phyloP scores from a whole-genome alignment of 2,329 filamentous ascomycete genomes.

The Thermomyces lanuginosus region DNA sequence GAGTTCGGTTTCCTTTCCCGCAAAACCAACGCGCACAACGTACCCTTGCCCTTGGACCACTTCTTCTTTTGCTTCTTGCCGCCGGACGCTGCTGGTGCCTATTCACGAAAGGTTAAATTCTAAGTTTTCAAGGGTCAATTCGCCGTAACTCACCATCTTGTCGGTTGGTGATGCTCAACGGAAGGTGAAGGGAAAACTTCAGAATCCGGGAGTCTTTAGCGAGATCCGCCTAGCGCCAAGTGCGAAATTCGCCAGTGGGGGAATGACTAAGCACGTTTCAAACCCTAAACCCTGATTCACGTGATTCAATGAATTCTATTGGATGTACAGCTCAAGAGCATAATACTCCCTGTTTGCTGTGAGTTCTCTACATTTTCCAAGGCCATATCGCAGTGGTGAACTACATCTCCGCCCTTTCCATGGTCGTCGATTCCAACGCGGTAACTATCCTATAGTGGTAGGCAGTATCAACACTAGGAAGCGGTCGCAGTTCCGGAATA shows the following conservation, averaged over 20 bases:
- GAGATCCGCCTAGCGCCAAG: conserved; percentile 14
- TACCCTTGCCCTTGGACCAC: conserved; percentile 43
- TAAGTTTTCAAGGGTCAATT: conserved; percentile 6
- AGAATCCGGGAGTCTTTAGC: conserved; percentile 10
- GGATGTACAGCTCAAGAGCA: too few species aligned
- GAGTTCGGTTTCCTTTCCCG: neutral
- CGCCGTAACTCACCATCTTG: conserved; percentile 21
- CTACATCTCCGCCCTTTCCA: too few species aligned
- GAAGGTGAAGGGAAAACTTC: conserved; percentile 14
- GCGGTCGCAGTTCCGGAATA: too few species aligned
- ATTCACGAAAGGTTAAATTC: conserved; percentile 7
- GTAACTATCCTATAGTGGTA: too few species aligned
- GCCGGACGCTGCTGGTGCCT: conserved; percentile 33
- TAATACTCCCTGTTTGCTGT: too few species aligned
- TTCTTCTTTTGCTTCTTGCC: conserved; percentile 41
- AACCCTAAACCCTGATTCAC: conserved; percentile 20
- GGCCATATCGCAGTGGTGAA: too few species aligned
- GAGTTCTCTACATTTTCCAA: too few species aligned
- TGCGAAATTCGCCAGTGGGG: conserved; percentile 24
- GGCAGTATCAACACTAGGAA: too few species aligned
- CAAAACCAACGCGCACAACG: conserved; percentile 10
- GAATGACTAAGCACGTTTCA: conserved; percentile 14
- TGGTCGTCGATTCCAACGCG: too few species aligned
- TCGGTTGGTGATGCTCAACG: conserved; percentile 21
- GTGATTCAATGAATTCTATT: too few species aligned